Conservation (phyloP, 805 yeast genomes). For the Ogataea paraovalis region DNA sequence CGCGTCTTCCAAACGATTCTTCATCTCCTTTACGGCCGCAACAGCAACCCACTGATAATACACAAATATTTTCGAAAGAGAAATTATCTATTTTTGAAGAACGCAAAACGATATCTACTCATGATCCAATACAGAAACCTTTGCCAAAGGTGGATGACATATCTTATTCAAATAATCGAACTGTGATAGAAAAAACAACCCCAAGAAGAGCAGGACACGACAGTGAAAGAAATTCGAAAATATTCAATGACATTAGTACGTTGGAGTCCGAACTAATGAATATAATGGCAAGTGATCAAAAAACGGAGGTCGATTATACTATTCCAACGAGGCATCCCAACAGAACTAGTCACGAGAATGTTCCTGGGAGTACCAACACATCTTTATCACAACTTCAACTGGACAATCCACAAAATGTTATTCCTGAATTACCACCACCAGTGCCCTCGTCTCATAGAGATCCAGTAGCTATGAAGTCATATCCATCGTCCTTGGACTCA, state of each 20-base stretch:
- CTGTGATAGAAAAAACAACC: not conserved
- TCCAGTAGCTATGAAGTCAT: not conserved
- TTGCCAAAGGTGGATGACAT: not conserved
- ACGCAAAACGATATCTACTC: no score
- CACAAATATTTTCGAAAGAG: not conserved
- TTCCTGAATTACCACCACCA: not conserved
- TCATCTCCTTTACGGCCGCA: not conserved
- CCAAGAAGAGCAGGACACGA: not conserved
- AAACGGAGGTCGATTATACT: not conserved
- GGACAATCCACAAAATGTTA: not conserved
- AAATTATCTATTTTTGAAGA: no score
- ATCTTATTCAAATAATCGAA: no score
- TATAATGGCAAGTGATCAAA: constrained; percentile 14
- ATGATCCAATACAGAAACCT: no score
- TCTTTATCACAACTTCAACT: not conserved
- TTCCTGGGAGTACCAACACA: not conserved
- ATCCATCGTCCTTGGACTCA: not conserved
- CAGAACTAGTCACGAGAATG: not conserved
- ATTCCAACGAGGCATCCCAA: not conserved
- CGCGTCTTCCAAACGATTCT: not conserved
- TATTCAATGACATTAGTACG: constrained; percentile 26
- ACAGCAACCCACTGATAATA: not conserved
- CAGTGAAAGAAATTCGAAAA: constrained; percentile 21
- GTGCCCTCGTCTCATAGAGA: not conserved
- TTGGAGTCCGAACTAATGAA: constrained; percentile 26